These are phyloP conservation scores for Betula pendula DNA, from an alignment of 306 rosid genomes.

Conservation along the genomic window DNA sequence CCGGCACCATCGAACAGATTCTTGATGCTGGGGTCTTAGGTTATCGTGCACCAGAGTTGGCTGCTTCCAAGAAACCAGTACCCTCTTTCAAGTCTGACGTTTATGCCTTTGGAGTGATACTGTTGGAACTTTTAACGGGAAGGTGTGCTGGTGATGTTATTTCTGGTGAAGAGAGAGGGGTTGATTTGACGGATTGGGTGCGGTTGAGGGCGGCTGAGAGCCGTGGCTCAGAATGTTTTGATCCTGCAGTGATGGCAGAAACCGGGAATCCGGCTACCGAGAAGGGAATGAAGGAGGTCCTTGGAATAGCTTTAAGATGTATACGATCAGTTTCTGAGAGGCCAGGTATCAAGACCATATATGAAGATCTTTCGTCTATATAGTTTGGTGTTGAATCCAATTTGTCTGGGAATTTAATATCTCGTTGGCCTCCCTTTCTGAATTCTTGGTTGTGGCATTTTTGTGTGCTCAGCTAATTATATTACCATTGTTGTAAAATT, in stretches of 20 bases:
- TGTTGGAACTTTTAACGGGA: conserved; percentile 87
- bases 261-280: conserved; percentile 64
- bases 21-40: conserved; percentile 95
- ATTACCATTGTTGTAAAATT: conserved; percentile 46
- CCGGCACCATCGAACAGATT: conserved; percentile 92
- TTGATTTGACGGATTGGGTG: conserved; percentile 89
- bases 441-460: conserved; percentile 35
- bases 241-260: conserved; percentile 60
- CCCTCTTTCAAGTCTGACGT: conserved; percentile 98
- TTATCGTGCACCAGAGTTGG: conserved; percentile 92
- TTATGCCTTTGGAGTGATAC: conserved; percentile 90
- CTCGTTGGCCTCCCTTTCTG: conserved; percentile 70
- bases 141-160: conserved; percentile 97
- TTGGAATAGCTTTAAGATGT: conserved; percentile 81
- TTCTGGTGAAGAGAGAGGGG: conserved; percentile 78
- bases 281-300: conserved; percentile 92
- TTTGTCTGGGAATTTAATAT: conserved; percentile 58
- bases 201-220: conserved; percentile 81
- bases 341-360: conserved; percentile 91
- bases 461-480: conserved; percentile 38
- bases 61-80: conserved; percentile 89
- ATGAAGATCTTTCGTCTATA: conserved; percentile 94
- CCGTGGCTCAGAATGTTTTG: conserved; percentile 82
- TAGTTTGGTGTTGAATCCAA: conserved; percentile 44
- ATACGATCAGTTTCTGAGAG: conserved; percentile 77